A percentile compares a stretch with the other conserved stretches of the same genome.
Conservation (phyloP, 768 basidiomycete species). For the Pulveroboletus ravenelii region DNA sequence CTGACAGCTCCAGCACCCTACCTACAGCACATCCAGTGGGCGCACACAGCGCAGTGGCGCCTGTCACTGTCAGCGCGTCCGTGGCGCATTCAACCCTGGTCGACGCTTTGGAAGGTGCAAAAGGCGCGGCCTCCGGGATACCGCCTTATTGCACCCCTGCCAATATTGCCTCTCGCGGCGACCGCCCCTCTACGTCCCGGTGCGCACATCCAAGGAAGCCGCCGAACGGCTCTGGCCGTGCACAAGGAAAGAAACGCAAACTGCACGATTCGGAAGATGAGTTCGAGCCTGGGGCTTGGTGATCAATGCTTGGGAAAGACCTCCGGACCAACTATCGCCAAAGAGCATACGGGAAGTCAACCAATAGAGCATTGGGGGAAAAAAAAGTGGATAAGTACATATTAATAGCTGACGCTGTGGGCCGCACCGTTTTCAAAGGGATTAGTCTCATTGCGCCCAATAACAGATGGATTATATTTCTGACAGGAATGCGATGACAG, state of each 20-base stretch:
- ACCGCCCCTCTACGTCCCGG: background rate
- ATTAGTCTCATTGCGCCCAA: constrained; percentile 7
- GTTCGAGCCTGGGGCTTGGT: background rate
- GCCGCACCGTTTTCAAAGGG: background rate
- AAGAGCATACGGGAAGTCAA: no score
- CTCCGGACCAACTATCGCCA: no score
- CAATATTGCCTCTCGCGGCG: background rate
- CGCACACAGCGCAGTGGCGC: background rate
- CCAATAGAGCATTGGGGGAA: background rate
- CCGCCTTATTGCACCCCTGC: background rate
- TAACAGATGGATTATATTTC: background rate
- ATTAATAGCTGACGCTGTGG: background rate
- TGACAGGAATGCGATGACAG: no score
- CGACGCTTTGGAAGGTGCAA: background rate
- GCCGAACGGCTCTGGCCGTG: constrained; percentile 1
- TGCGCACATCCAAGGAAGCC: background rate
- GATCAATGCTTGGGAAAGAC: background rate
- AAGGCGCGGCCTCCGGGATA: background rate
- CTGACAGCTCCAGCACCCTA: background rate
- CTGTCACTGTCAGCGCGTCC: background rate
- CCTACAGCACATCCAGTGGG: no score
- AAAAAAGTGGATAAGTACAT: background rate
- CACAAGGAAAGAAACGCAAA: constrained; percentile 22
- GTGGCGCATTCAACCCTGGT: background rate
- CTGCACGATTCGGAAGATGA: constrained; percentile 12